Evolutionary conservation across 768 basidiomycete genomes (phyloP).

Genomic region (Boletus pseudo-olivaceus): DNA sequence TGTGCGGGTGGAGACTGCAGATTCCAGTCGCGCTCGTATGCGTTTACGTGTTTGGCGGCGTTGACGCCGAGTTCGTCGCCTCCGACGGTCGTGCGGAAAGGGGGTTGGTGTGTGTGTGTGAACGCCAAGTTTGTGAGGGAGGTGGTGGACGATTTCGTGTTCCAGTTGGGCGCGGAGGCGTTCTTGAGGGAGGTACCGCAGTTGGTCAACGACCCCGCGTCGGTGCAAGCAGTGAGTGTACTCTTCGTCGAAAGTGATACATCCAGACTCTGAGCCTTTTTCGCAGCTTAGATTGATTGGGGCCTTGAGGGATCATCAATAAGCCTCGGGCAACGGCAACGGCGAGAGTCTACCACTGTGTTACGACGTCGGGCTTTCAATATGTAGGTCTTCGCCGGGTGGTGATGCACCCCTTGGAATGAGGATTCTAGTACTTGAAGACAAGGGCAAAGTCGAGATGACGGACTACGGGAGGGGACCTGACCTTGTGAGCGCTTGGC

Average conservation of each 20-base stretch:
- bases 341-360: not conserved
- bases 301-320: not conserved
- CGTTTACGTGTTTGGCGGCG: no score
- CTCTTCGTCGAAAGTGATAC: not conserved
- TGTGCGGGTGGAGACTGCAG: no score
- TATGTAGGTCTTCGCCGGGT: no score
- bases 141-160: conserved; percentile 2
- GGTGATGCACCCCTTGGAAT: no score
- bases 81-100: not conserved
- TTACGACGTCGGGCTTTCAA: no score
- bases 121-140: not conserved
- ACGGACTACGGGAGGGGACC: no score
- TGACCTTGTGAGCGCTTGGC: no score
- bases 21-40: no score
- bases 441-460: no score
- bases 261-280: not conserved
- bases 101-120: not conserved
- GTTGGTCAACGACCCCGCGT: conserved; percentile 1
- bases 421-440: no score
- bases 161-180: conserved; percentile 10
- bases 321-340: not conserved
- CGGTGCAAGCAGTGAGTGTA: conserved; percentile 6
- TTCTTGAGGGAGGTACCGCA: conserved; percentile 6
- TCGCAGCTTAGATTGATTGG: not conserved
- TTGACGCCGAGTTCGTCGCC: no score